phyloP scores from a whole-genome alignment of 768 basidiomycete genomes.

The Kwoniella botswanensis region DNA sequence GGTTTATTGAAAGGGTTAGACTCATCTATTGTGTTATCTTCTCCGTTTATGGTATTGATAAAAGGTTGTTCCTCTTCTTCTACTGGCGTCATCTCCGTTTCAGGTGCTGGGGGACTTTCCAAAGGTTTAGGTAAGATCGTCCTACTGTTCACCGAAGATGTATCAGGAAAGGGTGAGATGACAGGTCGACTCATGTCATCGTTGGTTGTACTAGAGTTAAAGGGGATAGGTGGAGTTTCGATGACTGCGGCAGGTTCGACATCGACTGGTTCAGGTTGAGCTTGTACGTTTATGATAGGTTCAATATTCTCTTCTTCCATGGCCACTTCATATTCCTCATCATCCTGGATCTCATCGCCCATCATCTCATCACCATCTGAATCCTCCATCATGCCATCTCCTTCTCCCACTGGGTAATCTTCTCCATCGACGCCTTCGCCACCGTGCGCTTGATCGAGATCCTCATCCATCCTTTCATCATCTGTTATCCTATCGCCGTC shows the following conservation, averaged over 20 bases:
- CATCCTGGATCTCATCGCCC: slow-evolving; percentile 22
- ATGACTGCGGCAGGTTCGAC: not conserved
- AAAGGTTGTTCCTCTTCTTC: slow-evolving; percentile 16
- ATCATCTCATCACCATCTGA: slow-evolving; percentile 26
- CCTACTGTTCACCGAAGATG: not conserved
- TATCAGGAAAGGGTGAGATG: slow-evolving; percentile 13
- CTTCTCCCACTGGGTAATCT: slow-evolving; percentile 17
- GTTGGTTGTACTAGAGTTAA: not conserved
- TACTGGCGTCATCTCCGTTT: slow-evolving; percentile 31
- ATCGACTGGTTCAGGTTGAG: slow-evolving; percentile 6
- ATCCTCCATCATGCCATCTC: slow-evolving; percentile 16
- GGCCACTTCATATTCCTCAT: slow-evolving; percentile 26
- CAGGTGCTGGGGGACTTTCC: slow-evolving; percentile 26
- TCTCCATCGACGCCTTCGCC: not conserved
- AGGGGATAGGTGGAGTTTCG: slow-evolving; percentile 8
- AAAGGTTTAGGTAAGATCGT: slow-evolving; percentile 5
- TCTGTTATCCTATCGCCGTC: slow-evolving; percentile 20
- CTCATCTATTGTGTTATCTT: slow-evolving; percentile 1
- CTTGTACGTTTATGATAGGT: slow-evolving; percentile 1
- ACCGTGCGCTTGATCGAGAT: slow-evolving; percentile 2
- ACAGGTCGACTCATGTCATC: not conserved
- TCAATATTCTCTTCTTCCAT: slow-evolving; percentile 22
- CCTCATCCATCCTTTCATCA: slow-evolving; percentile 27
- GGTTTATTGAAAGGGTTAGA: not conserved
- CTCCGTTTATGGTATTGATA: slow-evolving; percentile 2